Evolutionary conservation across 2,329 filamentous ascomycete species (phyloP), one percentile per base, ranked within the genome.

Genomic region (Calonectria hongkongensis): DNA sequence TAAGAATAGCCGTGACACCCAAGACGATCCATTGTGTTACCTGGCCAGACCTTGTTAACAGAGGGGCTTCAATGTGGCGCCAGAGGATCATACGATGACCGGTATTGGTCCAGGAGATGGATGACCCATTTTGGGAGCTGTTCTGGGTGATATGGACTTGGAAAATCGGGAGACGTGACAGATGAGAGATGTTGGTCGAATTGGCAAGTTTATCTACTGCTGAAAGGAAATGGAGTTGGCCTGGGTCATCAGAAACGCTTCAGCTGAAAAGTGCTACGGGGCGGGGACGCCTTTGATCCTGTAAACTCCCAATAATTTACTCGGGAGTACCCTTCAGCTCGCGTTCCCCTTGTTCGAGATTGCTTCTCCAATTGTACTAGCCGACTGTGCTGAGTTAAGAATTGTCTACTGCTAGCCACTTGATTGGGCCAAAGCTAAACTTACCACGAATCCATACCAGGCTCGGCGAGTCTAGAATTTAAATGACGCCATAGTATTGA

Each of bases 21-120:
- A 48, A 48, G 45, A 48, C 45, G 21, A 48, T 25, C 45, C 45
- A 48, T 48, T 48, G 45, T 13, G 45, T 48, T 12, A 25, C 45
- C 45, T 48, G 5, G 2, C n/a, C 2, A 25, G 9, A 25, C 4
- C 2, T n/a, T 47, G 43, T 21, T 8, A 47, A 47, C 10, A 21
- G 21, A 47, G n/a, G n/a, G n/a, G 4, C 8, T 5, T 21, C 16
- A 47, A 8, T 21, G 21, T 47, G 18, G 6, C 18, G 18, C 16
- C 21, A 15, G n/a, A 48, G 2, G 21, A 10, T 9, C 45, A 10
- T 48, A 25, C 45, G 25, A 48, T 48, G n/a, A 25, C 45, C 2
- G 45, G 45, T 25, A 48, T 27, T 13, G 45, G n/a, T 13, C 45
- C 45, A 7, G 45, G 45, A 25, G 45, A 10, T 48, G 45, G 45